Conservation (phyloP, 2,329 filamentous ascomycete genomes). For the Paecilomyces fulvus region DNA sequence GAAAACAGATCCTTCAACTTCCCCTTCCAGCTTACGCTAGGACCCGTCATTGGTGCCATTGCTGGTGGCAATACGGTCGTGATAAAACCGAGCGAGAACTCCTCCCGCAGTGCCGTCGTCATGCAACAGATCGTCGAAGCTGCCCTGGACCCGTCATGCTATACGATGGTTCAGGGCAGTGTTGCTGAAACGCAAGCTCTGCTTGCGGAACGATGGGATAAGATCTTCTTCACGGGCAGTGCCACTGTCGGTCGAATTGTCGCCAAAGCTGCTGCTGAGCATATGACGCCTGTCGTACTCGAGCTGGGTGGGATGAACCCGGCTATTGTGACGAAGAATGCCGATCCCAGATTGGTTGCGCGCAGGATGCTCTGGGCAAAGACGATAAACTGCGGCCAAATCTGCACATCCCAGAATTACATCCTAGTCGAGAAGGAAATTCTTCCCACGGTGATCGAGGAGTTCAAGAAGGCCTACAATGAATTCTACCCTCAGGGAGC, state of each 20-base stretch:
- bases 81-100: constrained; percentile 81
- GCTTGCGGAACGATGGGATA: constrained; percentile 87
- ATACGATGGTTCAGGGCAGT: constrained; percentile 69
- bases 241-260: constrained; percentile 75
- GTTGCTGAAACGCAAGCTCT: constrained; percentile 72
- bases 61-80: constrained; percentile 83
- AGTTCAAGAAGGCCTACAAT: constrained; percentile 61
- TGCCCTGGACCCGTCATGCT: constrained; percentile 68
- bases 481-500: constrained; percentile 80
- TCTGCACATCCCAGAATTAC: constrained; percentile 92
- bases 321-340: constrained; percentile 78
- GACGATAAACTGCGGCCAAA: constrained; percentile 74
- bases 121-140: constrained; percentile 69
- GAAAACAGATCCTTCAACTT: constrained; percentile 72
- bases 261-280: constrained; percentile 78
- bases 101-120: constrained; percentile 67
- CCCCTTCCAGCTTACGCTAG: constrained; percentile 71
- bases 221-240: constrained; percentile 93
- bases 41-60: constrained; percentile 80
- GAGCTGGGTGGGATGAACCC: constrained; percentile 91
- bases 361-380: constrained; percentile 84
- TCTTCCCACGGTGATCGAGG: constrained; percentile 61
- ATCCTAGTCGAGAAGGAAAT: constrained; percentile 71
- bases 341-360: constrained; percentile 72
- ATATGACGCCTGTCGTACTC: constrained; percentile 76